Evolutionary conservation across 1,139 yeast genomes (phyloP).

Genomic region (Yamadazyma spencermartinsiae): DNA sequence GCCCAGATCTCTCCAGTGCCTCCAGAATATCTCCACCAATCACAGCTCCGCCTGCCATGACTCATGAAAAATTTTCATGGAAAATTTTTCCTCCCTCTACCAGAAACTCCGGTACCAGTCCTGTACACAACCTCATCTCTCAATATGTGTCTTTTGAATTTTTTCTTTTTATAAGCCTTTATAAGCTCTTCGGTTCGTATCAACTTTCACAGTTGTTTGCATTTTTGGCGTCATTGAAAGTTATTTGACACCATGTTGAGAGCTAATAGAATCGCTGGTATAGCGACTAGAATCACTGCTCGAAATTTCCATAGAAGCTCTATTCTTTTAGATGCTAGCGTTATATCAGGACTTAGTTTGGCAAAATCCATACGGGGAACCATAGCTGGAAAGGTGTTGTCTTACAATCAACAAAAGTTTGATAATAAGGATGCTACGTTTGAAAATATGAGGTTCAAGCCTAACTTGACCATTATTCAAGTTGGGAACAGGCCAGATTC

Average conservation of each 20-base stretch:
- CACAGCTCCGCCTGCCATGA: conserved; percentile 7
- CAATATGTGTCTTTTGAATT: no score
- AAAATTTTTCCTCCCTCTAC: conserved; percentile 7
- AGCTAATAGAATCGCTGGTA: not conserved
- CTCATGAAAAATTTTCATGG: conserved; percentile 6
- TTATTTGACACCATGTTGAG: conserved; percentile 2
- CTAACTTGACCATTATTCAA: conserved; percentile 68
- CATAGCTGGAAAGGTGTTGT: conserved; percentile 44
- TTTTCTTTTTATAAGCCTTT: not conserved
- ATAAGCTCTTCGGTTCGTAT: no score
- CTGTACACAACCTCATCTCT: conserved; percentile 6
- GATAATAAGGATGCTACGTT: conserved; percentile 16
- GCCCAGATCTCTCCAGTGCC: not conserved
- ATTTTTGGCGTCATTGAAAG: no score
- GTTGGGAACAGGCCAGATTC: conserved; percentile 80
- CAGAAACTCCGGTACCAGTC: conserved; percentile 3
- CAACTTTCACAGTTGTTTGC: no score
- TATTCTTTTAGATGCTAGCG: conserved; percentile 32
- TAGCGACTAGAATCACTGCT: not conserved
- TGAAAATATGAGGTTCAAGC: conserved; percentile 49
- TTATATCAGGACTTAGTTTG: conserved; percentile 46
- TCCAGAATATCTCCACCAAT: conserved; percentile 9
- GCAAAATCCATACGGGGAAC: conserved; percentile 39
- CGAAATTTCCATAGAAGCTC: conserved; percentile 15
- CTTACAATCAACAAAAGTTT: conserved; percentile 34